Conservation (phyloP, 139 green algal species). For the Mesotaenium endlicherianum region DNA sequence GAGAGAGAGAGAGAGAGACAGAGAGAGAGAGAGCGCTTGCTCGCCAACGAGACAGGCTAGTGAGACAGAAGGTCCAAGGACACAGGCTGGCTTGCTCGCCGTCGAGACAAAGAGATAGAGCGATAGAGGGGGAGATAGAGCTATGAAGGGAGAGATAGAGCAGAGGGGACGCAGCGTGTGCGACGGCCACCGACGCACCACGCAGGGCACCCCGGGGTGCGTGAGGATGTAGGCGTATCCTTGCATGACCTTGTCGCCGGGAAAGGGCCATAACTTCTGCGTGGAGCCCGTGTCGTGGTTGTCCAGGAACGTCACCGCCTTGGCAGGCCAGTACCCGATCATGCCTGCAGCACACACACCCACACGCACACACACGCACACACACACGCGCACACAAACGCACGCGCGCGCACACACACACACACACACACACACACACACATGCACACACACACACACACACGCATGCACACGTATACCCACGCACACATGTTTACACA, state of each 20-base stretch:
- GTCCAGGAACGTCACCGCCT: conserved; percentile 95
- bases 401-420: neutral
- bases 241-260: conserved; percentile 54
- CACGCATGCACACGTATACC: neutral
- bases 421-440: neutral
- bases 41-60: no score
- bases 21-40: no score
- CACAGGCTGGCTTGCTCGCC: no score
- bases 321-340: conserved; percentile 84
- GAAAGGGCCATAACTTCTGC: conserved; percentile 64
- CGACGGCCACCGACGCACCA: conserved; percentile 49
- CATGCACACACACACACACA: neutral
- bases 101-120: no score
- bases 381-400: neutral
- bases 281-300: conserved; percentile 86
- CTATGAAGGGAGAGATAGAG: neutral
- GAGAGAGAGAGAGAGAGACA: no score
- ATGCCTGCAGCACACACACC: conserved; percentile 27
- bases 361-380: neutral
- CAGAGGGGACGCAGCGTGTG: neutral
- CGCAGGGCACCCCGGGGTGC: conserved; percentile 60
- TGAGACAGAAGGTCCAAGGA: no score
- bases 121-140: no score
- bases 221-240: conserved; percentile 70
- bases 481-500: neutral